Evolutionary conservation across 768 basidiomycete species (phyloP).

Genomic region (Termitomyces sp.): DNA sequence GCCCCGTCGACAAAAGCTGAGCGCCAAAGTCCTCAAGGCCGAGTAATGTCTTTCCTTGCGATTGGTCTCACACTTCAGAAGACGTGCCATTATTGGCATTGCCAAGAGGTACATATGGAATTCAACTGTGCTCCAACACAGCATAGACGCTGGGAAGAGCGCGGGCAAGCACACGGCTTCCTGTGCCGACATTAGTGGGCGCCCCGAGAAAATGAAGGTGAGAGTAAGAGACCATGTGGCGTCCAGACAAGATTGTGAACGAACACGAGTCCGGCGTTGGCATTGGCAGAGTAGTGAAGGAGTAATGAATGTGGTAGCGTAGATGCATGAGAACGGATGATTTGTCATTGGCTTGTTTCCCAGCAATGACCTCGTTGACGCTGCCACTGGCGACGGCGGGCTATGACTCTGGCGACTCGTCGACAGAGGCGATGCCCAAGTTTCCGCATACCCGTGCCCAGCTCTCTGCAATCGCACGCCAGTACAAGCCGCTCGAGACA

Average conservation of each 20-base stretch:
- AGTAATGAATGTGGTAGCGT: not conserved
- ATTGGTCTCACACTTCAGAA: too few species aligned
- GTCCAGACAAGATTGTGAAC: too few species aligned
- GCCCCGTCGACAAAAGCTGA: not conserved
- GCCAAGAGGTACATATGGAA: too few species aligned
- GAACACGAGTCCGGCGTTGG: too few species aligned
- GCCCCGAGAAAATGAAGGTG: too few species aligned
- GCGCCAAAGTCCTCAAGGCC: too few species aligned
- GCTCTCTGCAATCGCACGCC: conserved; percentile 66
- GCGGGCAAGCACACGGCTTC: not conserved
- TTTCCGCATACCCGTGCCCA: conserved; percentile 85
- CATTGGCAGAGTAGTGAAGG: not conserved
- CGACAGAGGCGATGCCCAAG: conserved; percentile 25
- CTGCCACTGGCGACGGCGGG: conserved; percentile 4
- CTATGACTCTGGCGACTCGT: conserved; percentile 9
- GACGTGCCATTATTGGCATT: not conserved
- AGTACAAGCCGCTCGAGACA: conserved; percentile 56
- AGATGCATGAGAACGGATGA: not conserved
- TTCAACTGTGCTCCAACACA: too few species aligned
- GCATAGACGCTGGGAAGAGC: not conserved
- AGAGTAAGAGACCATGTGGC: too few species aligned
- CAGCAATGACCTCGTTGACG: conserved; percentile 9
- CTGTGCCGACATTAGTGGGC: too few species aligned
- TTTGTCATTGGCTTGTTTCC: conserved; percentile 8
- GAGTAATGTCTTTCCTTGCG: too few species aligned